Evolutionary conservation across 2,329 filamentous ascomycete species (phyloP), one percentile per base, ranked within the genome.

Genomic region (Coniochaeta ligniaria): DNA sequence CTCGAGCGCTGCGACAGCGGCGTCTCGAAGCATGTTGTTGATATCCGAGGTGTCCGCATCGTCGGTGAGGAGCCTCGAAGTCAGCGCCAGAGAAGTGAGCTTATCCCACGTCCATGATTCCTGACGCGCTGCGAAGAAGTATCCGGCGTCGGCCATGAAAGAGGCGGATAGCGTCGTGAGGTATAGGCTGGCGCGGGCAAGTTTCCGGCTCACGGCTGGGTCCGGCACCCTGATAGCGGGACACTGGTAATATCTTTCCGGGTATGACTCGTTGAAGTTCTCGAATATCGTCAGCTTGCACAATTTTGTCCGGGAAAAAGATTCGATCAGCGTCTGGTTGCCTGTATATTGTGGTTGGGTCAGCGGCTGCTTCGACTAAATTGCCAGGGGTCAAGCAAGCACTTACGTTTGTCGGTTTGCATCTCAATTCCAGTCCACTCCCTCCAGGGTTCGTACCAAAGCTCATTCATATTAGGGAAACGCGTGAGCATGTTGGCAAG

Each of bases 381-480:
- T 57, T 57, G 55, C 35, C 33, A 41, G 55, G 31, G 33, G 55
- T 57, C 55, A 22, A 63, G 57, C 33, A 57, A 58, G 55, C 55
- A 57, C 55, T 57, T 41, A 22, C 55, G 26, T 31, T 2, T 57
- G 60, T 68, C 63, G n/a, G 61, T 65, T 17, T 0, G 2, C 12
- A 7, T 31, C 58, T 65, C 63, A 17, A 6, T n/a, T 35, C 60
- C 55, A 59, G 57, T 43, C 67, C 67, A 71, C 63, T 69, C 66
- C 64, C 67, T 70, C 69, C 68, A 70, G 45, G 67, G 68, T 59
- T 72, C 68, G 63, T 71, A 71, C 58, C 69, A 63, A 43, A 72
- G 28, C 62, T 70, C 68, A 57, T 67, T 61, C 54, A 72, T 65
- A 59, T 63, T 66, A 47, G 69, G 69, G 57, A 71, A 66, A 59